These are phyloP conservation scores for Canna indica DNA, from an alignment of 176 grass and related monocot species.

Conservation along the genomic window DNA sequence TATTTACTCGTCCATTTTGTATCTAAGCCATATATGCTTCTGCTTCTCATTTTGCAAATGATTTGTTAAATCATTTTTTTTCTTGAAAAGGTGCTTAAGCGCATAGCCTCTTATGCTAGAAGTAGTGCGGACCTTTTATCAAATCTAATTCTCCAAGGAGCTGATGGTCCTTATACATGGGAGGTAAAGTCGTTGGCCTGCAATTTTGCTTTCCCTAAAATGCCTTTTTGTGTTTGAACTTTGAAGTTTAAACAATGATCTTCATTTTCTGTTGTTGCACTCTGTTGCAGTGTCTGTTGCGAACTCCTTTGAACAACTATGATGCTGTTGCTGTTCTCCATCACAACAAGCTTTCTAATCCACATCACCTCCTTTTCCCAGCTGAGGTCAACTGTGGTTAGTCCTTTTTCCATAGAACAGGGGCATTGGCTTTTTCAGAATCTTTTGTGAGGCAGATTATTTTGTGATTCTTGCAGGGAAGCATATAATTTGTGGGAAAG, in stretches of 20 bases:
- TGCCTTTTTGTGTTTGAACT: not conserved
- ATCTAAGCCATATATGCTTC: not conserved
- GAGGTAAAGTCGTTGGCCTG: constrained; percentile 42
- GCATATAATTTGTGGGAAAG: constrained; percentile 52
- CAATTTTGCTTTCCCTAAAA: not conserved
- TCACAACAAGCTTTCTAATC: constrained; percentile 54
- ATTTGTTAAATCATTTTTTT: constrained; percentile 17
- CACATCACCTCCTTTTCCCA: constrained; percentile 66
- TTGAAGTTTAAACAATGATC: not conserved
- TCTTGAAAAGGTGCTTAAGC: constrained; percentile 57
- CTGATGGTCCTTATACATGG: constrained; percentile 62
- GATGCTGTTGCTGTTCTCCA: constrained; percentile 84
- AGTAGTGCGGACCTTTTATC: constrained; percentile 77
- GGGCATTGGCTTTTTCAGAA: not conserved
- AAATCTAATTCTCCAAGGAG: constrained; percentile 52
- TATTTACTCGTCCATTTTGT: no score
- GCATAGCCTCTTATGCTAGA: constrained; percentile 68
- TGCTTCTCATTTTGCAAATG: not conserved
- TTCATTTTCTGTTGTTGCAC: not conserved
- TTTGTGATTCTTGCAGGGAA: constrained; percentile 41
- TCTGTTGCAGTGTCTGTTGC: constrained; percentile 49
- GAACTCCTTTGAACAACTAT: constrained; percentile 87
- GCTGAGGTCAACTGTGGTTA: constrained; percentile 51
- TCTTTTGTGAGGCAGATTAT: constrained; percentile 20
- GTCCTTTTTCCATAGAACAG: constrained; percentile 10